Base-by-base conservation (phyloP, 1,139 yeast species). In the Yarrowia galli region DNA sequence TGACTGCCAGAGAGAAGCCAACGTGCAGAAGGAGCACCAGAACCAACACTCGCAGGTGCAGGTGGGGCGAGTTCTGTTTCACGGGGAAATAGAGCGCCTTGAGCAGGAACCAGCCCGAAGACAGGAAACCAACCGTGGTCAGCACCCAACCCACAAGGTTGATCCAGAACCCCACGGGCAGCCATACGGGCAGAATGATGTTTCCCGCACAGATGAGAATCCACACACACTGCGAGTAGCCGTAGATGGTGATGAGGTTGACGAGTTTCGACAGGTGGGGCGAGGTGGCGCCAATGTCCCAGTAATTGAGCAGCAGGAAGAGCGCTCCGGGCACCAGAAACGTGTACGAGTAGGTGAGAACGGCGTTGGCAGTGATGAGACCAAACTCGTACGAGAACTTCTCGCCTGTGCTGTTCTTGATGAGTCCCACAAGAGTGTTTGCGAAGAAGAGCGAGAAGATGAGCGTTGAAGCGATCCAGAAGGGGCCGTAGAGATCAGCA, bases 401-500 rank as follows among this genome's bases (percentile, higher is more conserved):
- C 76, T 81, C 77, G 61, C 79, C 75, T 0, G 82, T 79, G 49
- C 64, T 58, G 46, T 58, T 58, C 72, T 74, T 80, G 70, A 84
- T 80, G 77, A 77, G 81, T 69, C 90, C 91, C 73, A 80, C 85
- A 73, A 75, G 82, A 46, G 97, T 89, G 46, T 91, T 85, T 67
- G 92, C 84, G 69, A 91, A 89, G 79, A 91, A 91, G 76, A 91
- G 81, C 53, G 87, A 80, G 71, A 89, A 87, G 0, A 90, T 86
- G 67, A 90, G 84, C 0, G 96, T 89, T 0, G 92, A 91, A 15
- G 92, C 89, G 60, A 91, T 87, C 97, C 97, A 91, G 56, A 91
- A 81, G 35, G 92, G 89, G 0, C 97, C 97, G 74, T 91, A 91
- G 67, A 91, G 78, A 74, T 91, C 97, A 1, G 84, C 82, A 35